A percentile compares a stretch with the other conserved stretches of the same genome.
These are phyloP conservation scores for Penicillium longicatenatum DNA, from an alignment of 495 filamentous ascomycete species.

Conservation along the genomic window DNA sequence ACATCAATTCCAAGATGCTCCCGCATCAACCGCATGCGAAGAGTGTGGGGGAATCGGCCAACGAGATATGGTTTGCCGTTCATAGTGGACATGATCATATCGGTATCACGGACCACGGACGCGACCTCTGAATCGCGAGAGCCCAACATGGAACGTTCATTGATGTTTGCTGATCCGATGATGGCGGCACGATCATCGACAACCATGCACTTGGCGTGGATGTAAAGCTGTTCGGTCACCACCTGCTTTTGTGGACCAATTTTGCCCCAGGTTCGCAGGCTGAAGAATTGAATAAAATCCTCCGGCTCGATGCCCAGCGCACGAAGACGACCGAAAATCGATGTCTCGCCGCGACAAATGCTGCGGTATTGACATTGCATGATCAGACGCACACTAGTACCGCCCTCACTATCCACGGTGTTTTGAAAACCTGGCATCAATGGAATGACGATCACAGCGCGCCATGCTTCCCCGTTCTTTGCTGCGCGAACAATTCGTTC, in stretches of 20 bases:
- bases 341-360: constrained; percentile 91
- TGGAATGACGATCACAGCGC: constrained; percentile 90
- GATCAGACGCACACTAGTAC: constrained; percentile 90
- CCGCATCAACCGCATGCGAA: constrained; percentile 92
- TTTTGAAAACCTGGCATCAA: constrained; percentile 99
- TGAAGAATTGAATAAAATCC: constrained; percentile 96
- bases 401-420: constrained; percentile 89
- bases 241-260: constrained; percentile 80
- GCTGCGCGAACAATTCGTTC: constrained; percentile 86
- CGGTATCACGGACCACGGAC: constrained; percentile 87
- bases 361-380: constrained; percentile 98
- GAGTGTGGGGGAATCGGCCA: constrained; percentile 87
- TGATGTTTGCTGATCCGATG: constrained; percentile 98
- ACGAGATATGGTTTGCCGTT: constrained; percentile 84
- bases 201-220: constrained; percentile 96
- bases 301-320: constrained; percentile 89
- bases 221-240: constrained; percentile 96
- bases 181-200: constrained; percentile 93
- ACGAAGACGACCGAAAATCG: constrained; percentile 85
- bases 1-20: constrained; percentile 96
- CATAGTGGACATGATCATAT: constrained; percentile 93
- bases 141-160: constrained; percentile 95
- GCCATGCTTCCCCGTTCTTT: constrained; percentile 85
- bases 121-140: constrained; percentile 90
- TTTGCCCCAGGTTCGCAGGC: constrained; percentile 88